Evolutionary conservation across 768 basidiomycete species (phyloP), one percentile per base, ranked within the genome.

Genomic region (Cyclocybe aegerita): DNA sequence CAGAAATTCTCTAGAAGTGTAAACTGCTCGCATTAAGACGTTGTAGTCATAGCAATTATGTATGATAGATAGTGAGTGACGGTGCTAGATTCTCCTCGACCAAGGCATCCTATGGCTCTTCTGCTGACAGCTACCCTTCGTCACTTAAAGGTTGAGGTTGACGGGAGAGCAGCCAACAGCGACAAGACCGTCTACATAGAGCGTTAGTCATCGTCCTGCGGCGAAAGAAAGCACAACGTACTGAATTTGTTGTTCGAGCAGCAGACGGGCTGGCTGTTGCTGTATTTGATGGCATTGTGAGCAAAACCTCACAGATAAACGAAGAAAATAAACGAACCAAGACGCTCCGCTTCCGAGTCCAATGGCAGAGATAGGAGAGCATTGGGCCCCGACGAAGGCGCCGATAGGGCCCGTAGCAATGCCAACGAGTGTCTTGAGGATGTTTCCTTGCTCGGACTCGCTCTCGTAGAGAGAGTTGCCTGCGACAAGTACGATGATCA

Each of bases 91-190:
- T 2, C 4, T 23, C 23, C 23, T 23, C 23, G 23, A 23, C 23
- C 23, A 23, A 23, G 23, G 23, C 23, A 23, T 23, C 23, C 23
- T 23, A 4, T 23, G 23, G 23, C 23, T 23, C 23, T 23, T 23
- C 3, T 23, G 23, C 23, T 4, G 4, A 4, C 23, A 23, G 23
- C 23, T 23, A 23, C 23, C 2, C 23, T 23, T 23, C 4, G 23
- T 23, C 2, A 17, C 35, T 45, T 57, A 54, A 14, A 43, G 39
- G 16, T 42, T 46, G 39, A 57, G 31, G 35, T 50, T 54, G 50
- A 54, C 41, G 4, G 56, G 56, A 17, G 45, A 48, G 53, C 56
- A 57, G 34, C 52, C 52, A 42, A 57, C 45, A 39, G 45, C 52
- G 35, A 57, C 43, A 34, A 57, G 46, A 31, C 52, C 49, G 16